These are phyloP conservation scores for Trypanosoma boissoni DNA, from an alignment of 208 protist genomes.

Conservation along the genomic window DNA sequence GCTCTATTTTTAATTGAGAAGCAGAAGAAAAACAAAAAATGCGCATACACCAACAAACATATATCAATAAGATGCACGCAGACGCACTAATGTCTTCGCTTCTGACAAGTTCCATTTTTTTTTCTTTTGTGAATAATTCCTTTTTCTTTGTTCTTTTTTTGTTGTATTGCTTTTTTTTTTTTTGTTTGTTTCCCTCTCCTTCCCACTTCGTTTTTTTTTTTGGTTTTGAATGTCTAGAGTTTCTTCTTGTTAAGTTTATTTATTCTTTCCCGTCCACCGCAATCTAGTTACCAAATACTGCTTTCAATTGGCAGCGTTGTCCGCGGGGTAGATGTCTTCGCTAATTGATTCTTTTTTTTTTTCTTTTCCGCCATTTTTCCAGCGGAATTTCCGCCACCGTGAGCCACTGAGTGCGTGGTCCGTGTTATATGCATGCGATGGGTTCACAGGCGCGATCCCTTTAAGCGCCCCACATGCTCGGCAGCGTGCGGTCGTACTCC, in stretches of 20 bases:
- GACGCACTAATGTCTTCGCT: background rate
- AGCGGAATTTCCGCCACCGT: too few species aligned
- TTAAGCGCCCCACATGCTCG: conserved; percentile 15
- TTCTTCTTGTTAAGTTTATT: background rate
- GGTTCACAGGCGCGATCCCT: conserved; percentile 27
- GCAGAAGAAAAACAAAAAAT: conserved; percentile 17
- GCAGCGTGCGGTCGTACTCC: conserved; percentile 66
- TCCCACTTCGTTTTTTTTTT: background rate
- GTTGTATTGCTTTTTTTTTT: background rate
- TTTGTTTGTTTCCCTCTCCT: background rate
- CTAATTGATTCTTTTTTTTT: too few species aligned
- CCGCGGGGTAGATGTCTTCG: too few species aligned
- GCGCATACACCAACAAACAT: conserved; percentile 2
- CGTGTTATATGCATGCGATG: background rate
- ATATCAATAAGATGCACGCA: background rate
- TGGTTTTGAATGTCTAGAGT: background rate
- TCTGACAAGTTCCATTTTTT: background rate
- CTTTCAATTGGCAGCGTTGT: background rate
- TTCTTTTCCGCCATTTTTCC: too few species aligned
- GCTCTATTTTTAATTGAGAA: too few species aligned
- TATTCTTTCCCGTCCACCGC: background rate
- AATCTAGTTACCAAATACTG: conserved; percentile 13
- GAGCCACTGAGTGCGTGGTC: too few species aligned
- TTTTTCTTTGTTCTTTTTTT: conserved; percentile 8
- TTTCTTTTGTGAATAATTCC: background rate